Evolutionary conservation across 495 filamentous ascomycete genomes (phyloP).

Genomic region (Aspergillus campestris): DNA sequence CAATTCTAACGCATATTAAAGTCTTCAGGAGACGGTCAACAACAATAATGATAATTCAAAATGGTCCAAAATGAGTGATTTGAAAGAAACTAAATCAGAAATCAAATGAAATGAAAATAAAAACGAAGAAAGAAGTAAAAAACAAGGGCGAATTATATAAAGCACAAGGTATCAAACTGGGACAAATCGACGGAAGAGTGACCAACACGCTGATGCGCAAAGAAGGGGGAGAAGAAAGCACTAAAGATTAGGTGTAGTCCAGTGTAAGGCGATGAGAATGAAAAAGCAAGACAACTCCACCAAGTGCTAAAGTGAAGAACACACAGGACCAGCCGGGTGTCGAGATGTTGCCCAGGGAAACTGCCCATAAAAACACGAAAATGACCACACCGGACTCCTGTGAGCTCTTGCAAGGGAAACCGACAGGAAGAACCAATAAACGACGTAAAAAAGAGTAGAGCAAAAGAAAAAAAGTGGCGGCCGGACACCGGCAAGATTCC

Average conservation of each 20-base stretch:
- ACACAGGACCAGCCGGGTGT: conserved; percentile 48
- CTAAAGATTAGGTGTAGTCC: conserved; percentile 18
- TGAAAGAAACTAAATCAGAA: conserved; percentile 2
- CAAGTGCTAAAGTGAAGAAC: conserved; percentile 38
- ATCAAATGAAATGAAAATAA: neutral
- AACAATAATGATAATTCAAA: conserved; percentile 10
- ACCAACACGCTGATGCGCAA: conserved; percentile 22
- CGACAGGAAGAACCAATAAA: conserved; percentile 11
- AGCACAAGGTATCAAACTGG: conserved; percentile 22
- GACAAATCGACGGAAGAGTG: conserved; percentile 16
- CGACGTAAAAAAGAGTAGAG: conserved; percentile 10
- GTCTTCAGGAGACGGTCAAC: conserved; percentile 3
- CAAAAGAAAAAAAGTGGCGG: conserved; percentile 22
- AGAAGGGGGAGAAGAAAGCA: conserved; percentile 12
- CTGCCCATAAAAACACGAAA: conserved; percentile 32
- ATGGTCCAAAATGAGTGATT: conserved; percentile 12
- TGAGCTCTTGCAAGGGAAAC: conserved; percentile 31
- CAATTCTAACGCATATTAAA: conserved; percentile 18
- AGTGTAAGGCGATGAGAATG: conserved; percentile 8
- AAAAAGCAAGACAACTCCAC: conserved; percentile 31
- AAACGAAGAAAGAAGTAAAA: conserved; percentile 1
- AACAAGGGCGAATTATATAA: conserved; percentile 9
- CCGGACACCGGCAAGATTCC: conserved; percentile 24
- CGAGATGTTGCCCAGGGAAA: conserved; percentile 29
- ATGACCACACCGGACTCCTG: conserved; percentile 41